These are phyloP conservation scores for Ascochyta fabae DNA, from an alignment of 2,329 filamentous ascomycete genomes.

Conservation along the genomic window DNA sequence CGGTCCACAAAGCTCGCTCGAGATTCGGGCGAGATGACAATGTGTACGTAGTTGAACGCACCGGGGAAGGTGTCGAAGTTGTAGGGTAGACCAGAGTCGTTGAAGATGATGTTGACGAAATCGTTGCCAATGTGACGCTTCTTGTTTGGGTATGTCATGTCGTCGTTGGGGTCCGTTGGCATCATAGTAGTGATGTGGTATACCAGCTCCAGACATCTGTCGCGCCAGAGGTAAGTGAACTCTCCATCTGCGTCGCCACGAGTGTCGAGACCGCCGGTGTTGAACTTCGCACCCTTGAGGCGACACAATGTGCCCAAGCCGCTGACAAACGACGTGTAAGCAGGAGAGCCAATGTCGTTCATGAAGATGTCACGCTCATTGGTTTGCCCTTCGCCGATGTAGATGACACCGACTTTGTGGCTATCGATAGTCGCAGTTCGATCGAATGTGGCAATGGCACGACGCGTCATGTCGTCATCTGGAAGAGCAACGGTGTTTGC, in stretches of 20 bases:
- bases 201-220: slow-evolving; percentile 91
- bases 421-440: slow-evolving; percentile 88
- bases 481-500: slow-evolving; percentile 73
- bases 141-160: slow-evolving; percentile 77
- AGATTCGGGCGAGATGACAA: slow-evolving; percentile 90
- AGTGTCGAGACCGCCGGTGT: slow-evolving; percentile 88
- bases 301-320: slow-evolving; percentile 81
- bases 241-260: slow-evolving; percentile 80
- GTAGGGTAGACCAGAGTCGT: slow-evolving; percentile 90
- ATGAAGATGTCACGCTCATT: slow-evolving; percentile 82
- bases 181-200: slow-evolving; percentile 98
- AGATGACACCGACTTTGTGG: slow-evolving; percentile 94
- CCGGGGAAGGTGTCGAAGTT: slow-evolving; percentile 91
- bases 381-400: slow-evolving; percentile 86
- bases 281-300: slow-evolving; percentile 83
- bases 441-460: slow-evolving; percentile 83
- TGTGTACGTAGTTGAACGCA: slow-evolving; percentile 96
- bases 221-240: slow-evolving; percentile 91
- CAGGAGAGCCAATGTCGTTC: slow-evolving; percentile 83
- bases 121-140: slow-evolving; percentile 97
- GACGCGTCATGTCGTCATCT: slow-evolving; percentile 69
- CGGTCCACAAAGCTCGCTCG: slow-evolving; percentile 74
- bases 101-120: slow-evolving; percentile 97
- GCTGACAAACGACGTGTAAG: slow-evolving; percentile 85
- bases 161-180: slow-evolving; percentile 82